Percentiles rank a stretch among this genome's conserved stretches.
Conservation (phyloP, 148 eudicot genomes). For the Euryodendron excelsum region DNA sequence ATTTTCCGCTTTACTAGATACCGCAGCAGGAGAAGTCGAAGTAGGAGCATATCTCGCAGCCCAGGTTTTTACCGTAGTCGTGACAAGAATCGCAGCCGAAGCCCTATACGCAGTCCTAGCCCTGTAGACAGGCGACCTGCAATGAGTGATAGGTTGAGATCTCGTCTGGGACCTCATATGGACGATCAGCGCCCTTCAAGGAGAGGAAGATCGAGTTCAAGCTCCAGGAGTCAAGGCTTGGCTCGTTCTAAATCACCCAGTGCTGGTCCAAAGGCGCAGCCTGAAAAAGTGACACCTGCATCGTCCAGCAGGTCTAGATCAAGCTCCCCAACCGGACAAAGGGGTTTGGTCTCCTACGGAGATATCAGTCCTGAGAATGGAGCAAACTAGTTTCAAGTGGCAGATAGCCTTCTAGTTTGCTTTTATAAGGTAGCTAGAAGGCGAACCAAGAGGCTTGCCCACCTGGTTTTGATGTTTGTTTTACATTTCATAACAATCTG, state of each 20-base stretch:
- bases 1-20: conserved; percentile 17
- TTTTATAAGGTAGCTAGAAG: background rate
- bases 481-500: background rate
- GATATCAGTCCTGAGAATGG: conserved; percentile 69
- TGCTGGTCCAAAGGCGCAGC: conserved; percentile 25
- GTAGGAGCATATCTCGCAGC: conserved; percentile 60
- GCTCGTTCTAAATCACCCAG: conserved; percentile 57
- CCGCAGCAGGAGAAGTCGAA: conserved; percentile 66
- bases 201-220: conserved; percentile 49
- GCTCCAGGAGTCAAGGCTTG: conserved; percentile 44
- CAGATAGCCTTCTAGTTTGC: background rate
- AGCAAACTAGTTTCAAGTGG: conserved; percentile 27
- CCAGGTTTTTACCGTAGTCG: conserved; percentile 43
- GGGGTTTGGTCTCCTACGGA: conserved; percentile 87
- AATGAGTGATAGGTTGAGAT: conserved; percentile 66
- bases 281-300: conserved; percentile 32
- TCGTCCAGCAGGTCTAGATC: conserved; percentile 58
- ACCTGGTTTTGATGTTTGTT: background rate
- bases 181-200: conserved; percentile 37
- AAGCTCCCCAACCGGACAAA: conserved; percentile 62
- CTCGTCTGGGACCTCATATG: conserved; percentile 70
- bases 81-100: conserved; percentile 52
- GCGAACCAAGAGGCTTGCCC: background rate
- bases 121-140: conserved; percentile 57
- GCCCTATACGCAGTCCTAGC: conserved; percentile 63